Conservation (phyloP, 805 yeast genomes). For the Candida takata region DNA sequence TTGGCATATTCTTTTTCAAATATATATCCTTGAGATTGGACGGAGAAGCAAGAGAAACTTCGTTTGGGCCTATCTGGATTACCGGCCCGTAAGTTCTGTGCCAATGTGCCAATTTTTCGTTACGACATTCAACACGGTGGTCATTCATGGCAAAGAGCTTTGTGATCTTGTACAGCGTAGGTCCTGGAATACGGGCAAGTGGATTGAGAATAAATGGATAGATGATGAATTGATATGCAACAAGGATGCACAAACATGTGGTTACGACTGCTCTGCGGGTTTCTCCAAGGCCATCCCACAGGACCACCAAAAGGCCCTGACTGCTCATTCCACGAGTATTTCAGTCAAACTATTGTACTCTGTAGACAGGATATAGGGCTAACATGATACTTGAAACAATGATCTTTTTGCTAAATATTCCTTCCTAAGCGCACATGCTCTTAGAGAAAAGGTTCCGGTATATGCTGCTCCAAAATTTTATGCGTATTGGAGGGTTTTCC, state of each 20-base stretch:
- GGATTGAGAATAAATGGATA: constrained; percentile 36
- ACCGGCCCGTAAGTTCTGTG: constrained; percentile 57
- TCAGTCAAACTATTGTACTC: not conserved
- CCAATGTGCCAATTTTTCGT: constrained; percentile 38
- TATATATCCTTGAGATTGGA: constrained; percentile 50
- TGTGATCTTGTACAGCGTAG: constrained; percentile 42
- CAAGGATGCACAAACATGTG: too few relatives aligned
- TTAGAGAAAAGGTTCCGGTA: too few relatives aligned
- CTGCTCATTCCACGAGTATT: too few relatives aligned
- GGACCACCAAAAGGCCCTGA: too few relatives aligned
- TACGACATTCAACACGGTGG: constrained; percentile 43
- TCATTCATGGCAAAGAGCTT: constrained; percentile 33
- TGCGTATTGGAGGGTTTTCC: too few relatives aligned
- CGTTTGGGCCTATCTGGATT: constrained; percentile 54
- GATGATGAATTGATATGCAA: not conserved
- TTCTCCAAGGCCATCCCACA: too few relatives aligned
- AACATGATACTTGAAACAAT: too few relatives aligned
- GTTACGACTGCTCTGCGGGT: too few relatives aligned
- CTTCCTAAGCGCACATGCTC: too few relatives aligned
- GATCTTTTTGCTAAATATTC: too few relatives aligned
- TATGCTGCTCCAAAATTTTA: too few relatives aligned
- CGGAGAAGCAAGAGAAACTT: constrained; percentile 49
- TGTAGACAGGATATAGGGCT: too few relatives aligned
- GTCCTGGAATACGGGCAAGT: constrained; percentile 50
- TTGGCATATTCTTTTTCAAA: constrained; percentile 47